These are phyloP conservation scores for Hypoxylon rickii DNA, from an alignment of 495 filamentous ascomycete species.

Conservation along the genomic window DNA sequence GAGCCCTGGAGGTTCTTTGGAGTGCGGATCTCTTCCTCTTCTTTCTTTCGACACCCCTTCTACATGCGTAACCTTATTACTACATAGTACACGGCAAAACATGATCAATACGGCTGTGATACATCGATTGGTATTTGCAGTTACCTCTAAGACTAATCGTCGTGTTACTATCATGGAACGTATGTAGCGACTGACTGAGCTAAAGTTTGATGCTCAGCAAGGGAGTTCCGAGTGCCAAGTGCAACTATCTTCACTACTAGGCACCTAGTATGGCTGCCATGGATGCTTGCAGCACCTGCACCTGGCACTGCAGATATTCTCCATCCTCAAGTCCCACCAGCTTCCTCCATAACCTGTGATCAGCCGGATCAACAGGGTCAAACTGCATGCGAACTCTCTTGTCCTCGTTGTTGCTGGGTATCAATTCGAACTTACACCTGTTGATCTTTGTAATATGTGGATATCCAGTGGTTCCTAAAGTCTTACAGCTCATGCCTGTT, in stretches of 20 bases:
- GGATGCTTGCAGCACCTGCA: too few species aligned
- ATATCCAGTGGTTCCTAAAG: neutral
- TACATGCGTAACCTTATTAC: slow-evolving; percentile 31
- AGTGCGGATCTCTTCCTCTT: slow-evolving; percentile 27
- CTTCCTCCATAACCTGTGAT: slow-evolving; percentile 15
- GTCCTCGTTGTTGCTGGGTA: slow-evolving; percentile 7
- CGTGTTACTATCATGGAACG: too few species aligned
- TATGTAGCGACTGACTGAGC: too few species aligned
- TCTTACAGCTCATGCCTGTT: neutral
- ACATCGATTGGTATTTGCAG: too few species aligned
- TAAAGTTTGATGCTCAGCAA: too few species aligned
- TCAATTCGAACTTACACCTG: neutral
- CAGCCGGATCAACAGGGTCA: slow-evolving; percentile 10
- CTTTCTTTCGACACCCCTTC: too few species aligned
- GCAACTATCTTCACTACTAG: too few species aligned
- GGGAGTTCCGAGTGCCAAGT: slow-evolving; percentile 10
- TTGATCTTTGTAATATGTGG: slow-evolving; percentile 3
- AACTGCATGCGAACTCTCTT: too few species aligned
- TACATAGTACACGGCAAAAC: neutral
- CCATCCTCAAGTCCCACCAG: slow-evolving; percentile 16
- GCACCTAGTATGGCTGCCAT: too few species aligned
- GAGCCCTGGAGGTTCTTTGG: slow-evolving; percentile 4
- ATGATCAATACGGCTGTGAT: too few species aligned
- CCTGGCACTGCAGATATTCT: neutral
- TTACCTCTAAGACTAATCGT: too few species aligned